Evolutionary conservation across 768 basidiomycete species (phyloP).

Genomic region (Amyloporia xantha): DNA sequence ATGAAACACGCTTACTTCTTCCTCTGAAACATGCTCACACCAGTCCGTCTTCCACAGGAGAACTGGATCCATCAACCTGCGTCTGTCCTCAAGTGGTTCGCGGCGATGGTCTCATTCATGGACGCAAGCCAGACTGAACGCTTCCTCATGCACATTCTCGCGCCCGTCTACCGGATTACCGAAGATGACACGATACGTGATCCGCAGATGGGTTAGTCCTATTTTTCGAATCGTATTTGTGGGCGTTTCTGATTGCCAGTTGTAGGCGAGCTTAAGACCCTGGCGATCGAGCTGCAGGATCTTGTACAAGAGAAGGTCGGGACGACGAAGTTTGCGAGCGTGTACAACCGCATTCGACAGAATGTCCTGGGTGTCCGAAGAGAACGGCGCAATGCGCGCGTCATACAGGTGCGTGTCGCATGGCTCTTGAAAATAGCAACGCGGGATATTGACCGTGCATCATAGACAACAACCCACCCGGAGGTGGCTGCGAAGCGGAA

Average conservation of each 20-base stretch:
- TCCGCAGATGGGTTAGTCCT: constrained; percentile 62
- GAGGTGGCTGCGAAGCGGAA: constrained; percentile 72
- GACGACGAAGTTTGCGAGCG: constrained; percentile 70
- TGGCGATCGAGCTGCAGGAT: constrained; percentile 79
- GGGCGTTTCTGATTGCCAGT: neutral
- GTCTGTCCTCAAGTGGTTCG: constrained; percentile 86
- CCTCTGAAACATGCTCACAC: neutral
- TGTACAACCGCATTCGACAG: constrained; percentile 79
- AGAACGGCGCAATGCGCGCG: constrained; percentile 54
- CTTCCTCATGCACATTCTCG: constrained; percentile 79
- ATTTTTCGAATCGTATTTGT: neutral
- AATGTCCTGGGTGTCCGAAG: constrained; percentile 56
- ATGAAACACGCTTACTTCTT: constrained; percentile 17
- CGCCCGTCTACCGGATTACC: constrained; percentile 78
- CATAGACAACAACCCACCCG: constrained; percentile 60
- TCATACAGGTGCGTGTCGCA: constrained; percentile 35
- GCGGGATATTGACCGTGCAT: neutral
- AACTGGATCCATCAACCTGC: constrained; percentile 83
- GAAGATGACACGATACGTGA: constrained; percentile 86
- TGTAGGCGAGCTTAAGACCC: constrained; percentile 75
- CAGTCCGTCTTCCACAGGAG: constrained; percentile 33
- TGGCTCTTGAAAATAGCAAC: neutral
- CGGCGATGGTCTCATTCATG: constrained; percentile 79
- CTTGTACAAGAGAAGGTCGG: constrained; percentile 86
- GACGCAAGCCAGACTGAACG: constrained; percentile 47